phyloP scores from a whole-genome alignment of 768 basidiomycete genomes.

The Psilocybe azurescens region DNA sequence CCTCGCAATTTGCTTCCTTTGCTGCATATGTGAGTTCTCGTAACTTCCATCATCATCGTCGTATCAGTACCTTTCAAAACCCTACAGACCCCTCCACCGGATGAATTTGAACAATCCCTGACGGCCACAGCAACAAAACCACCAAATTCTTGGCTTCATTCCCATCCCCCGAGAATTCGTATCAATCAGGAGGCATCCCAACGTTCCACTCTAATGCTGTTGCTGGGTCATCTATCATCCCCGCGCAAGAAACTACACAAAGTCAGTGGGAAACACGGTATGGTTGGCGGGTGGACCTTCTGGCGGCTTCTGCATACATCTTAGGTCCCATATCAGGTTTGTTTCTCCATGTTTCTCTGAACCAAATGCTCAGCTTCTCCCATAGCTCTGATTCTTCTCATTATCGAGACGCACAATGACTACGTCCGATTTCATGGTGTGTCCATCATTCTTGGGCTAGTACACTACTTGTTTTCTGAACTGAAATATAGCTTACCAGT shows the following conservation, averaged over 20 bases:
- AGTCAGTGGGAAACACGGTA: conserved; percentile 77
- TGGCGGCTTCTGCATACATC: conserved; percentile 68
- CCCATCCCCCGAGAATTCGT: conserved; percentile 49
- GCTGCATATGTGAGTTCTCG: conserved; percentile 58
- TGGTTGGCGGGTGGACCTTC: conserved; percentile 68
- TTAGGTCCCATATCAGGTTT: conserved; percentile 76
- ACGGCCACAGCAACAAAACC: background rate
- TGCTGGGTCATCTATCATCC: conserved; percentile 37
- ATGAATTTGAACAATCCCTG: conserved; percentile 37
- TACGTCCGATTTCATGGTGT: conserved; percentile 22
- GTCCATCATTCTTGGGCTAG: background rate
- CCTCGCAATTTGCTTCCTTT: conserved; percentile 57
- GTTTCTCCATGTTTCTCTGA: conserved; percentile 23
- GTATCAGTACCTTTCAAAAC: background rate
- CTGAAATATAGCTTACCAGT: conserved; percentile 80
- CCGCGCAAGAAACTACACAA: conserved; percentile 39
- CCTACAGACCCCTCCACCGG: conserved; percentile 60
- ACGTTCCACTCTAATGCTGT: conserved; percentile 51
- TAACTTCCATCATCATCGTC: background rate
- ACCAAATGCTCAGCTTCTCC: background rate
- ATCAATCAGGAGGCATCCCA: conserved; percentile 74
- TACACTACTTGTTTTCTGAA: background rate
- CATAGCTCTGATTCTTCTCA: conserved; percentile 64
- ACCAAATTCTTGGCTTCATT: conserved; percentile 59
- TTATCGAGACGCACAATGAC: conserved; percentile 63